These are phyloP conservation scores for Skeletonema grethae DNA, from an alignment of 108 stramenopile genomes.

Conservation along the genomic window DNA sequence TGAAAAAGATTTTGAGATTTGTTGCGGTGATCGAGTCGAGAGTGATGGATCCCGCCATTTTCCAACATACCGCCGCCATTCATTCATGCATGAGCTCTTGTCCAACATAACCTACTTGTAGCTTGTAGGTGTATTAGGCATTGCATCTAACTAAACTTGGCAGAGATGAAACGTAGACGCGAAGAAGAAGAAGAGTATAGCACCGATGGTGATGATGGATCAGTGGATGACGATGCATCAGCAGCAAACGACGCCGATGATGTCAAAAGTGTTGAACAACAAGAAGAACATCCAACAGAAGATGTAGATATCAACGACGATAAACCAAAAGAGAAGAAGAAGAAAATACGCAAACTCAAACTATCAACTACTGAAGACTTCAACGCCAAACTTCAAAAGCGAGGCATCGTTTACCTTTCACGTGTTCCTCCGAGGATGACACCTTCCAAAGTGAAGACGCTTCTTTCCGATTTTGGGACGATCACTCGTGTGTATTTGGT, in stretches of 20 bases:
- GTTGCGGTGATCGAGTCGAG: background rate
- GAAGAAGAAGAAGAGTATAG: background rate
- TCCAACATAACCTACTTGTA: no score
- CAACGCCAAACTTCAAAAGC: slow-evolving; percentile 70
- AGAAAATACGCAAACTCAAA: slow-evolving; percentile 65
- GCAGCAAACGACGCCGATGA: background rate
- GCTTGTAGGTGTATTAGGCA: background rate
- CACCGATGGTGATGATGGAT: background rate
- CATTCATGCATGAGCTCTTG: no score
- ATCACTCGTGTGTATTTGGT: slow-evolving; percentile 93
- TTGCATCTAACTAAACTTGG: background rate
- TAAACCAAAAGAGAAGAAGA: slow-evolving; percentile 32
- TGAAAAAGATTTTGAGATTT: background rate
- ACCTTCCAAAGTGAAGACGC: slow-evolving; percentile 91
- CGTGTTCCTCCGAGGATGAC: slow-evolving; percentile 96
- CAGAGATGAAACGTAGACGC: background rate
- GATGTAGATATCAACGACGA: background rate
- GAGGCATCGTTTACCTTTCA: slow-evolving; percentile 94
- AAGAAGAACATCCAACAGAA: background rate
- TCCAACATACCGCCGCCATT: background rate
- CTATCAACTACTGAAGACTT: slow-evolving; percentile 73
- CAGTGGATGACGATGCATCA: background rate
- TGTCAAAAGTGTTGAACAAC: background rate
- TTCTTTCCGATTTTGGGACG: slow-evolving; percentile 86
- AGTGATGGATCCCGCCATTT: no score